Base-by-base conservation (phyloP, 1,284 basidiomycete species). In the Austroboletus niveus region DNA sequence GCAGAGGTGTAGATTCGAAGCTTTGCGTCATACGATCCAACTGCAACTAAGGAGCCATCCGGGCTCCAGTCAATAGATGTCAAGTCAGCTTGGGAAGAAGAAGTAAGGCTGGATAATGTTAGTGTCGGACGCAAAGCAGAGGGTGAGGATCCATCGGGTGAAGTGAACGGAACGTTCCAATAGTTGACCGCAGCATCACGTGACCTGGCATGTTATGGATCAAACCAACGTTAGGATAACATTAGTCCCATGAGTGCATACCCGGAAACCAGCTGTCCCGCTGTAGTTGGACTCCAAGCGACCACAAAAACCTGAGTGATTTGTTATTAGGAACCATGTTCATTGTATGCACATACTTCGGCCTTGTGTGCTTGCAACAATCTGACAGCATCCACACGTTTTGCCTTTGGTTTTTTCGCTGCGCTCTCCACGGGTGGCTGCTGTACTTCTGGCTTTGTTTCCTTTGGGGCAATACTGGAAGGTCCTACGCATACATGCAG, bases 141-240 rank as follows among this genome's bases (percentile, higher is more conserved):
- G 11, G 51, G 36, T 29, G 65, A 58, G 69, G 51, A n/a, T 9
- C 66, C 61, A 57, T 66, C 47, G 51, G 56, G 32, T 38, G 73
- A 65, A 22, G 73, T 70, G 48, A 73, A 70, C 35, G 84, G 80
- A 22, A 91, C 68, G 56, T 84, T 76, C 90, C 90, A 93, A 53
- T 92, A 73, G 53, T 89, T 81, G 12, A 90, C 79, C 9, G 83
- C 75, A 38, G 85, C 82, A 66, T 93, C 89, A 66, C 85, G 88
- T 20, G 89, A 87, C 49, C 88, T 89, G 59, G 22, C 55, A 40
- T 49, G 20, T 43, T 31, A 47, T 49, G 53, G 40, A 55, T 51
- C 29, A 49, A 44, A 30, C 45, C 39, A 38, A 43, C 24, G 7
- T 29, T 29, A 29, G 9, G 54, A 38, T 9, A 17, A 35, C 36